A percentile compares a stretch with the other conserved stretches of the same genome.
Conservation (phyloP, 2,329 filamentous ascomycete genomes). For the Paracamarosporium sp. region DNA sequence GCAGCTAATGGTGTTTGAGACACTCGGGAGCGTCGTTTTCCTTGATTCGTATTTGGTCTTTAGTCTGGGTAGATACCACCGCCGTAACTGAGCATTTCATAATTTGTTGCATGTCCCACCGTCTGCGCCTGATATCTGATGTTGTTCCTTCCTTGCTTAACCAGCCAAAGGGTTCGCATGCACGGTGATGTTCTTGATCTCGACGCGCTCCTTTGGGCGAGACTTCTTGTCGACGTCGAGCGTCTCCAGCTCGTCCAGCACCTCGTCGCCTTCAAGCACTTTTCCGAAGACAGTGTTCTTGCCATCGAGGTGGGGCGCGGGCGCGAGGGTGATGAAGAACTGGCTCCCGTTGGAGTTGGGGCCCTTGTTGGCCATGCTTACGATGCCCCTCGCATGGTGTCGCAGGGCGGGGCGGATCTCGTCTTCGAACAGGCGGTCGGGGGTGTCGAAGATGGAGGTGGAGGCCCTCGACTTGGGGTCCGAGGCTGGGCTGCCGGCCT, state of each 20-base stretch:
- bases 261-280: constrained; percentile 65
- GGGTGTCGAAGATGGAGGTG: constrained; percentile 70
- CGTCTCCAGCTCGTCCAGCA: constrained; percentile 74
- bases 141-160: constrained; percentile 39
- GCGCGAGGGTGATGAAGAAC: constrained; percentile 81
- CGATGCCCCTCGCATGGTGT: constrained; percentile 72
- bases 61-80: constrained; percentile 42
- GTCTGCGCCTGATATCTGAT: not conserved
- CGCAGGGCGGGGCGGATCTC: constrained; percentile 76
- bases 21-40: constrained; percentile 17
- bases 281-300: constrained; percentile 86
- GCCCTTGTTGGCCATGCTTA: constrained; percentile 82
- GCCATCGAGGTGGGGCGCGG: constrained; percentile 81
- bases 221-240: constrained; percentile 80
- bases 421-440: constrained; percentile 70
- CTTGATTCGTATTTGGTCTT: constrained; percentile 30
- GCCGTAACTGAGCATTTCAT: constrained; percentile 23
- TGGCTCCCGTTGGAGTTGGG: constrained; percentile 77
- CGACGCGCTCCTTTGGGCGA: constrained; percentile 70
- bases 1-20: constrained; percentile 15
- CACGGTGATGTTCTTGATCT: constrained; percentile 73
- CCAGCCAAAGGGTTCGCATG: constrained; percentile 81
- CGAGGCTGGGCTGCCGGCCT: constrained; percentile 68
- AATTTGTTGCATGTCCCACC: not conserved
- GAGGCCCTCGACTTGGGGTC: constrained; percentile 67